Percentiles rank a stretch among this genome's conserved stretches.
phyloP scores from a whole-genome alignment of 2,329 filamentous ascomycete genomes.

The Colletotrichum incanum region DNA sequence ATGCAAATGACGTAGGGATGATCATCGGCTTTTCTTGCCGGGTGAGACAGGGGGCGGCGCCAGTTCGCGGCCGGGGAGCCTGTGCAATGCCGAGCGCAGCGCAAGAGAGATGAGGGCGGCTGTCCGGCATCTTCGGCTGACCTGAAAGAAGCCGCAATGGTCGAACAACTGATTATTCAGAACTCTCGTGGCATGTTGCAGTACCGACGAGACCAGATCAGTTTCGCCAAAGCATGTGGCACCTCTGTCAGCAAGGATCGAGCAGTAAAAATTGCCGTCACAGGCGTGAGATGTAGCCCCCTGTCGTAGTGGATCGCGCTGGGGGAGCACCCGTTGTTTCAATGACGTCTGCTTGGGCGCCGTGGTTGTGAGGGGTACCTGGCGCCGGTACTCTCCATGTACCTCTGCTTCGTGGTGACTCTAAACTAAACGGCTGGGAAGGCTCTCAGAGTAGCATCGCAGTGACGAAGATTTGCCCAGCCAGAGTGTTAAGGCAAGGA shows the following conservation, averaged over 20 bases:
- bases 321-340: constrained; percentile 23
- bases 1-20: constrained; percentile 34
- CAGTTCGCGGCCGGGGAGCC: constrained; percentile 18
- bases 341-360: constrained; percentile 34
- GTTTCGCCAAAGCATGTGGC: constrained; percentile 13
- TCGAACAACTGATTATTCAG: not conserved
- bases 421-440: not conserved
- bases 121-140: constrained; percentile 32
- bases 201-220: constrained; percentile 4
- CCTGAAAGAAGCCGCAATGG: constrained; percentile 10
- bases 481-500: not conserved
- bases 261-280: not conserved
- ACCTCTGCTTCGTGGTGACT: not conserved
- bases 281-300: constrained; percentile 5
- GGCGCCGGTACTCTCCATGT: constrained; percentile 9
- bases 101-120: constrained; percentile 14
- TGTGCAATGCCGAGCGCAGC: constrained; percentile 23
- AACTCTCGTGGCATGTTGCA: constrained; percentile 3
- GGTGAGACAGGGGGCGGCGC: constrained; percentile 33
- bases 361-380: constrained; percentile 23
- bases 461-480: not conserved
- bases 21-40: constrained; percentile 35
- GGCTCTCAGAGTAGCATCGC: not conserved
- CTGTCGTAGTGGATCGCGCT: constrained; percentile 25
- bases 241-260: not conserved